Percentiles rank a stretch among this genome's conserved stretches.
phyloP scores from a whole-genome alignment of 2,329 filamentous ascomycete genomes.

The Fusarium aywerte region DNA sequence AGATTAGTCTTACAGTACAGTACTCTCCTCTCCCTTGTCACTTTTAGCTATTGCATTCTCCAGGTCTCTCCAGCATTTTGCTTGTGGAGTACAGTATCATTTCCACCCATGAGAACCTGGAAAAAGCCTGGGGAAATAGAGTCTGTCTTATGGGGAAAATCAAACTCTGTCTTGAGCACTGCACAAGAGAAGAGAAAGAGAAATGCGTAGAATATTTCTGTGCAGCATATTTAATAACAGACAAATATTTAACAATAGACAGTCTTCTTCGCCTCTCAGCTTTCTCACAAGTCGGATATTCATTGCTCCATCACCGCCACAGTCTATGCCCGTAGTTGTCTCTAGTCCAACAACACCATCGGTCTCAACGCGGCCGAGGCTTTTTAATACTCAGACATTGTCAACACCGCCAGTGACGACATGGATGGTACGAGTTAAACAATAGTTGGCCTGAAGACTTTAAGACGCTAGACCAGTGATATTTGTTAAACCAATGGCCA shows the following conservation, averaged over 20 bases:
- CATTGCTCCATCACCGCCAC: neutral
- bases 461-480: neutral
- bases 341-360: neutral
- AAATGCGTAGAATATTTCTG: neutral
- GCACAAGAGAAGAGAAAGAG: neutral
- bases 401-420: slow-evolving; percentile 16
- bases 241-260: no score
- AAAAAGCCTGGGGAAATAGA: neutral
- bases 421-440: neutral
- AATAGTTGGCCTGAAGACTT: neutral
- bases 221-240: neutral
- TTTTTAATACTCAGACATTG: slow-evolving; percentile 3
- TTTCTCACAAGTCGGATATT: neutral
- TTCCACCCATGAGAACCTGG: neutral
- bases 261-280: neutral
- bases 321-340: slow-evolving; percentile 3
- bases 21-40: no score
- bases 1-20: no score
- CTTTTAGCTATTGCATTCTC: no score
- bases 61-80: slow-evolving; percentile 11
- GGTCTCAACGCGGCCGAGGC: slow-evolving; percentile 18
- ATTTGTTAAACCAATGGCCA: slow-evolving; percentile 21
- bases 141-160: neutral
- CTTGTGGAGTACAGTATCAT: neutral
- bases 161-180: neutral